Evolutionary conservation across 2,329 filamentous ascomycete species (phyloP).

Genomic region (Diaporthe humulicola): DNA sequence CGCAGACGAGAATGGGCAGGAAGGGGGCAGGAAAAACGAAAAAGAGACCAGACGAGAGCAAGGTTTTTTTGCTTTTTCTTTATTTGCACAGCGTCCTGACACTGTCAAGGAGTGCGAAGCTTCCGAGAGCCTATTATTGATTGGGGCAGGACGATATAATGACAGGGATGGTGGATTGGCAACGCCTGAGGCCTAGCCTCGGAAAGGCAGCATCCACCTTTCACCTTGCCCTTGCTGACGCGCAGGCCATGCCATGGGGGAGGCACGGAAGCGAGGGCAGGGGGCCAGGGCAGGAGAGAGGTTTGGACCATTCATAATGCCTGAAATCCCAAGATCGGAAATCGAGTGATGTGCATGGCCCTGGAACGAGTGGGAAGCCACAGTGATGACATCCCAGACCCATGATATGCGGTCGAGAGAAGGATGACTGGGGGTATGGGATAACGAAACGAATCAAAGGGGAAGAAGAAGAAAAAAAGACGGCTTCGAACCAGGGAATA

Average conservation of each 20-base stretch:
- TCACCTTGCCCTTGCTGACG: constrained; percentile 32
- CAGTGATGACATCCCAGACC: constrained; percentile 30
- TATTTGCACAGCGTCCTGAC: constrained; percentile 48
- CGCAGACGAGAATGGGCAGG: constrained; percentile 53
- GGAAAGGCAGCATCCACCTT: constrained; percentile 34
- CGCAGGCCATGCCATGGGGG: constrained; percentile 38
- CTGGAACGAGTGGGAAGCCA: constrained; percentile 29
- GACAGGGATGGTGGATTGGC: constrained; percentile 40
- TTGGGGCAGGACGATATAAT: constrained; percentile 38
- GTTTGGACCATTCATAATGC: constrained; percentile 37
- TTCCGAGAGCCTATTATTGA: constrained; percentile 50
- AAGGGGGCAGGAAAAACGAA: constrained; percentile 52
- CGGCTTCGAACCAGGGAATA: constrained; percentile 25
- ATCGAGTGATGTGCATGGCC: constrained; percentile 36
- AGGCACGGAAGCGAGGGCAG: constrained; percentile 40
- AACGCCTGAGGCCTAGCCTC: constrained; percentile 35
- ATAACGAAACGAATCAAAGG: background rate
- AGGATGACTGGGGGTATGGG: constrained; percentile 4
- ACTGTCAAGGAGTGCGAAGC: constrained; percentile 61
- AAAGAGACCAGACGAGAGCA: constrained; percentile 42
- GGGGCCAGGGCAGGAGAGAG: constrained; percentile 30
- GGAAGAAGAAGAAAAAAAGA: background rate
- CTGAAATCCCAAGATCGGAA: constrained; percentile 36
- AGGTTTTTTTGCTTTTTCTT: constrained; percentile 60
- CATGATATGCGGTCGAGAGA: constrained; percentile 15